A percentile compares a stretch with the other conserved stretches of the same genome.
Conservation (phyloP, 2,329 filamentous ascomycete species). For the Fusarium globosum region DNA sequence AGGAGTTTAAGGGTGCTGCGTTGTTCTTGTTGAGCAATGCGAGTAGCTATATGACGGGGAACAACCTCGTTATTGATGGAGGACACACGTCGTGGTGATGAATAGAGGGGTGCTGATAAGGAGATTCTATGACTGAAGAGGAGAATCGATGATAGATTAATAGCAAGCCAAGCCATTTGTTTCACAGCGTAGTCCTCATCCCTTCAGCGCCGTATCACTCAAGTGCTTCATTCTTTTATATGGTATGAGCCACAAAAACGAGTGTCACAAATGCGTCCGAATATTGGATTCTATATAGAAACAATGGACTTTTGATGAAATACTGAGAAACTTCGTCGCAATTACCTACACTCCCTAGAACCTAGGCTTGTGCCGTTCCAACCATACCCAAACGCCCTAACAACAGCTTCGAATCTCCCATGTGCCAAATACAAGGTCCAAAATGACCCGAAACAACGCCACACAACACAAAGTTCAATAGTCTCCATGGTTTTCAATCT, state of each 20-base stretch:
- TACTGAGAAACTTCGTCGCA: fast-evolving
- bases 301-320: fast-evolving
- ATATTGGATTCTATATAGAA: too few relatives aligned
- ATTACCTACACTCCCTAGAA: too few relatives aligned
- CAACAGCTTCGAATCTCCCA: fast-evolving
- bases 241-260: too few relatives aligned
- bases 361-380: fast-evolving
- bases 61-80: slow-evolving; percentile 76
- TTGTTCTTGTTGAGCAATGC: slow-evolving; percentile 79
- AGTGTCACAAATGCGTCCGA: too few relatives aligned
- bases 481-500: not conserved
- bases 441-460: not conserved
- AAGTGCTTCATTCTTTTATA: not conserved
- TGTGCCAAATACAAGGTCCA: not conserved
- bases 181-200: not conserved
- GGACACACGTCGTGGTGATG: slow-evolving; percentile 70
- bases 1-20: slow-evolving; percentile 78
- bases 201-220: fast-evolving
- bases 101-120: not conserved
- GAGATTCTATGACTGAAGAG: not conserved
- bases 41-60: slow-evolving; percentile 79
- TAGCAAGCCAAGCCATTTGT: slow-evolving; percentile 4
- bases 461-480: fast-evolving
- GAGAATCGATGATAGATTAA: not conserved
- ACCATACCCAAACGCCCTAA: not conserved